Conservation (phyloP, 177 flowering plant genomes). For the Telopea speciosissima region DNA sequence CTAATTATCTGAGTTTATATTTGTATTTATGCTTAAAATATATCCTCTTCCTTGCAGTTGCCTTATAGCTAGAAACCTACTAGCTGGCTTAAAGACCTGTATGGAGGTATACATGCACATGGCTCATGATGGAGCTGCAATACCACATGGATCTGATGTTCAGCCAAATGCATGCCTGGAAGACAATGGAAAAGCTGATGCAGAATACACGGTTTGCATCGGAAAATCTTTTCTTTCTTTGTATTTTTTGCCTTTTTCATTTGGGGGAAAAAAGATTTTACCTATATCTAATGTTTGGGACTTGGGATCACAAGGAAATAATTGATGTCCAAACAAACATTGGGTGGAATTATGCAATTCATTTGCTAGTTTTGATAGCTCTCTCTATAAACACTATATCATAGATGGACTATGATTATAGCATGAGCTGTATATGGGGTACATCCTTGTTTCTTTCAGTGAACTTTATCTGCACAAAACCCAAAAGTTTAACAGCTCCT, state of each 20-base stretch:
- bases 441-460: too few relatives aligned
- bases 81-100: slow-evolving; percentile 93
- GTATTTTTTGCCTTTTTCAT: background rate
- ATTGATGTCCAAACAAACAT: background rate
- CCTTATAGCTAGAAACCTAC: slow-evolving; percentile 84
- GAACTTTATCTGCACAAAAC: too few relatives aligned
- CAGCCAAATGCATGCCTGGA: slow-evolving; percentile 41
- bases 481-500: too few relatives aligned
- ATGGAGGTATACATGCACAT: slow-evolving; percentile 69
- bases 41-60: slow-evolving; percentile 54
- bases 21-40: slow-evolving; percentile 3
- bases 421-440: background rate
- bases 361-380: background rate
- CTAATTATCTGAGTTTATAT: background rate
- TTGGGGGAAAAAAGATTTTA: background rate
- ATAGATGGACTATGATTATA: background rate
- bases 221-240: background rate
- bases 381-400: background rate
- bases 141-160: slow-evolving; percentile 27
- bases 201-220: slow-evolving; percentile 29
- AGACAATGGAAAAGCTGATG: slow-evolving; percentile 36
- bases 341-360: background rate
- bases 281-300: background rate
- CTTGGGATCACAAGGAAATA: slow-evolving; percentile 5
- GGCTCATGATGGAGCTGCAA: slow-evolving; percentile 48